Base-by-base conservation (phyloP, 371 early-diverging fungal species). In the Saksenaea vasiformis region DNA sequence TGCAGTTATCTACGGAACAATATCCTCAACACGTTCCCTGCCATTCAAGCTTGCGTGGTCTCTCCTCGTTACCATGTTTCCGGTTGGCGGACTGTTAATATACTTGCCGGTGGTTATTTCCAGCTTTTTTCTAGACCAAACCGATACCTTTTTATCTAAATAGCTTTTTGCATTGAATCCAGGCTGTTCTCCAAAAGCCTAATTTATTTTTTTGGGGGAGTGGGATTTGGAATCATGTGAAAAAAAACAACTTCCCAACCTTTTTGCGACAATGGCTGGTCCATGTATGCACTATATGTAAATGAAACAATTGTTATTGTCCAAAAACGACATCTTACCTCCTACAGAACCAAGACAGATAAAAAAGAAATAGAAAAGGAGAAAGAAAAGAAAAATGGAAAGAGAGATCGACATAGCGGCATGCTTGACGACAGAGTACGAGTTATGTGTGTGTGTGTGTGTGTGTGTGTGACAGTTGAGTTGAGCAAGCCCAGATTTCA, bases 11-110 rank as follows among this genome's bases (percentile, higher is more conserved):
- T 60, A 60, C 26, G 39, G 43, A 39, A 60, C 60, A 10, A 17
- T 60, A 8, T 34, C 19, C 11, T 60, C 60, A n/a, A 28, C 44
- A 26, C 60, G 60, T 17, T 60, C 60, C 17, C 13, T 60, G 26
- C 60, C 60, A 19, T 60, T 43, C 60, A 60, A 60, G 47, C 47
- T 60, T 19, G 60, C 44, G 15, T 60, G 60, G 60, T 60, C 60
- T 19, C 44, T 60, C 26, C 8, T 43, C 3, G 47, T 60, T 3
- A 39, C 43, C 47, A 39, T 60, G 31, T 60, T 60, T 17, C 60
- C 60, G 1, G n/a, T 44, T 22, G 60, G 44, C 17, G 60, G 60
- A 26, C 44, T 60, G 14, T 44, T 60, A 17, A 37, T 60, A 19
- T 60, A 60, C n/a, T 31, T 44, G 9, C 60, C 60, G 3, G 51